Evolutionary conservation across 2,329 filamentous ascomycete genomes (phyloP), one percentile per base, ranked within the genome.

Genomic region (Purpureocillium lavendulum): DNA sequence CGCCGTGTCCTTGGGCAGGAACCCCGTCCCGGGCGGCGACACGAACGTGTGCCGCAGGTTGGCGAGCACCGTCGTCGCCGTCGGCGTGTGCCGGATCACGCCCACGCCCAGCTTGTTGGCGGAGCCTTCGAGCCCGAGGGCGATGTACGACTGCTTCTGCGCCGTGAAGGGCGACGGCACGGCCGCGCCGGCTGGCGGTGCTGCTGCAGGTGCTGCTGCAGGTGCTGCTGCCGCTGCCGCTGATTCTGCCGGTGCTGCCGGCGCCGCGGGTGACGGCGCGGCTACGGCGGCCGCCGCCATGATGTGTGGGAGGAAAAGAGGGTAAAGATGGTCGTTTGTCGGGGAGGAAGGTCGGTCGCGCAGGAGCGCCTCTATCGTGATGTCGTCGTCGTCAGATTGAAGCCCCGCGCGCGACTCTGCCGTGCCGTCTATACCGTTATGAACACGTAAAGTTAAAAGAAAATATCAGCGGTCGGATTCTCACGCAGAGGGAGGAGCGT

Each of bases 71-170:
- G 71, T 67, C 43, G 73, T 66, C 43, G 67, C 62, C 42, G 55
- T 64, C 58, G 52, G 64, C 41, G 80, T 72, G 68, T 97, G 92
- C 17, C 80, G 76, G 60, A 98, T 95, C 42, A 98, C 71, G 55
- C 92, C 92, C 42, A 97, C 83, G 50, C 90, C 92, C 38, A 98
- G 80, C 66, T 98, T 98, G 73, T 98, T 98, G 64, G 92, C 92
- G 41, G 87, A 95, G 61, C 92, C 90, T 70, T 98, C 92, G 58
- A 71, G 75, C 48, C 75, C 75, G 46, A 80, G 64, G 50, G 75
- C 71, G 46, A 77, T 69, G 55, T 71, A 71, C 41, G 66, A 51
- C 45, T 56, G 44, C 54, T 62, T 54, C 49, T 55, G 41, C 14
- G 32, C 17, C n/a, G 40, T 12, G 28, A 33, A 17, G 38, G 32